These are phyloP conservation scores for Aspergillus felis DNA, from an alignment of 2,329 filamentous ascomycete species.

Conservation along the genomic window DNA sequence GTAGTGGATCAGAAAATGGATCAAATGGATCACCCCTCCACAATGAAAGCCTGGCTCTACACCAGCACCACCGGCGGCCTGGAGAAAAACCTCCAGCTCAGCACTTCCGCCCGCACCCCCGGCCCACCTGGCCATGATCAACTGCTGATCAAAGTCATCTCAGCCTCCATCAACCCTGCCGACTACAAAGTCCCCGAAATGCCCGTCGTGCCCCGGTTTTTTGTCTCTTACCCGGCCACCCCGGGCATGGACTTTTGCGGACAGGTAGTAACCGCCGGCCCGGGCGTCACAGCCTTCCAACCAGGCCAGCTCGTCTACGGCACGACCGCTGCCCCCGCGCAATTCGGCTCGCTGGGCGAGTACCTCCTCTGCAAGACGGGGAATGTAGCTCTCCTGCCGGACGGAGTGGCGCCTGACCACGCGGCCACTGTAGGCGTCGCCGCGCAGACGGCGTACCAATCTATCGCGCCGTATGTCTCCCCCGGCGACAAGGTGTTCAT, in stretches of 20 bases:
- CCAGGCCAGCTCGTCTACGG: constrained; percentile 49
- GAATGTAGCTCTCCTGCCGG: constrained; percentile 39
- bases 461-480: constrained; percentile 45
- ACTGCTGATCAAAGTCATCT: constrained; percentile 54
- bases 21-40: constrained; percentile 17
- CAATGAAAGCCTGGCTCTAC: constrained; percentile 60
- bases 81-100: constrained; percentile 52
- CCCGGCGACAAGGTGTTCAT: constrained; percentile 58
- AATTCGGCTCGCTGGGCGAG: constrained; percentile 44
- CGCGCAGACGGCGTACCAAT: constrained; percentile 48
- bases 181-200: constrained; percentile 62
- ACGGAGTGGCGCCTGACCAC: constrained; percentile 40
- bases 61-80: constrained; percentile 43
- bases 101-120: constrained; percentile 42
- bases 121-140: constrained; percentile 39
- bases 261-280: constrained; percentile 37
- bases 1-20: too few relatives aligned
- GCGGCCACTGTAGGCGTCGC: constrained; percentile 46
- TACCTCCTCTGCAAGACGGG: constrained; percentile 36
- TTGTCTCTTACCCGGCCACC: constrained; percentile 42
- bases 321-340: constrained; percentile 21
- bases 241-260: constrained; percentile 52
- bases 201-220: constrained; percentile 36
- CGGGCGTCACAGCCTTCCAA: constrained; percentile 26
- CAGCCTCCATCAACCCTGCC: constrained; percentile 56